Evolutionary conservation across 2,329 filamentous ascomycete species (phyloP), one percentile per base, ranked within the genome.

Genomic region (Colletotrichum somersetense): DNA sequence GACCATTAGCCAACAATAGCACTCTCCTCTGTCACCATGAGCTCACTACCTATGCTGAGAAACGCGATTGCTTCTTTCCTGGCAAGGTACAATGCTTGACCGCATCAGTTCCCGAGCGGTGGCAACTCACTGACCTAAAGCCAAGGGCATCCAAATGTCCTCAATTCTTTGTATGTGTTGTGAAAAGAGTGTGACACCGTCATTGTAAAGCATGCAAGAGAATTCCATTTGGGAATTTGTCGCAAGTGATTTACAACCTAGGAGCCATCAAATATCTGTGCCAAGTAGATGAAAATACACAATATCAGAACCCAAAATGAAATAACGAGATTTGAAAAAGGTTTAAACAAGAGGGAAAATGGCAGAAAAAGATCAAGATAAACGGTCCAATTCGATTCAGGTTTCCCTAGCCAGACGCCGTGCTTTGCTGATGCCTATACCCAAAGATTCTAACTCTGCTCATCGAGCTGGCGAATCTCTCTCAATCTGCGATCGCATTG

Each of bases 351-450:
- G 46, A 48, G 44, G 44, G 7, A 23, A 48, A 48, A 48, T 26
- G 26, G 52, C 53, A 58, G 46, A 67, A 53, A 3, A 20, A 18
- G n/a, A 4, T 7, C 4, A 48, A 23, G n/a, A 23, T 35, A 33
- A 56, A 56, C 16, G 40, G 40, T 30, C 48, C 61, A 56, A 56
- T 67, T 66, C 48, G 26, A 56, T 55, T 46, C 38, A 70, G 55
- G 20, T 44, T 23, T 61, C 55, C 40, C 48, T 18, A 40, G 62
- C 68, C 65, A 69, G 56, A 63, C 65, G 65, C 68, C 68, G 20
- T 68, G 65, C 52, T 68, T 63, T 58, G 65, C 52, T 69, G 35
- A 71, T 71, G 68, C 65, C 57, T 52, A 52, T 62, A 63, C 42
- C 57, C 42, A 44, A 66, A 48, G 30, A 67, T 23, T 67, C 38